Base-by-base conservation (phyloP, 495 filamentous ascomycete genomes). In the Penicillium soppii region DNA sequence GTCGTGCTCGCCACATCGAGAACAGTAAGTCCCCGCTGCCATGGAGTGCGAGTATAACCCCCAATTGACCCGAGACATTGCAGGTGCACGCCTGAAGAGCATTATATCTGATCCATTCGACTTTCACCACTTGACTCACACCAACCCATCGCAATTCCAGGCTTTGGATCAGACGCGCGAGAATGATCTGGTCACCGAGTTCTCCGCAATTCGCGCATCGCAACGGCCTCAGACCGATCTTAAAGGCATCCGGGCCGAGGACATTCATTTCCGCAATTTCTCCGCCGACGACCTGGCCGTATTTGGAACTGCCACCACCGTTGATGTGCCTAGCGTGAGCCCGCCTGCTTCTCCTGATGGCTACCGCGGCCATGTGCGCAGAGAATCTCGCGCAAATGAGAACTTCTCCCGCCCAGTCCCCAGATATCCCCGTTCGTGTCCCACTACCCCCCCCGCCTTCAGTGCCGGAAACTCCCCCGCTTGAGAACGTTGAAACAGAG, bases 121-220 rank as follows among this genome's bases (percentile, higher is more conserved):
- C 67, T 96, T 96, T 59, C 89, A 92, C 56, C 91, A 95, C 66
- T 69, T 96, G 38, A 87, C 87, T 20, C 89, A 95, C 63, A 90
- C 86, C 13, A 80, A 80, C 30, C 82, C 79, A 19, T 71, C 84
- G 12, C 81, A 87, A 47, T 76, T 89, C 39, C 74, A 83, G 12
- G 72, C 74, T 10, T 56, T 90, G 25, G 77, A 83, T 32, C 75
- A 71, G 25, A 62, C 78, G 9, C 79, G 78, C 30, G 76, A 83
- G 43, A 73, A 77, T 43, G 82, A 91, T 25, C 70, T 90, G 21
- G 76, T 82, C 13, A 80, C 82, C 2, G 82, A 88, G 57, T 87
- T 86, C 63, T 83, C 82, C 32, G 79, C 82, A 12, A 79, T 88
- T 48, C 81, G 82, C 44, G 82, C 82, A 40, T 78, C 85, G n/a